A percentile compares a stretch with the other conserved stretches of the same genome.
Conservation (phyloP, 2,329 filamentous ascomycete species). For the Epichloe festucae region DNA sequence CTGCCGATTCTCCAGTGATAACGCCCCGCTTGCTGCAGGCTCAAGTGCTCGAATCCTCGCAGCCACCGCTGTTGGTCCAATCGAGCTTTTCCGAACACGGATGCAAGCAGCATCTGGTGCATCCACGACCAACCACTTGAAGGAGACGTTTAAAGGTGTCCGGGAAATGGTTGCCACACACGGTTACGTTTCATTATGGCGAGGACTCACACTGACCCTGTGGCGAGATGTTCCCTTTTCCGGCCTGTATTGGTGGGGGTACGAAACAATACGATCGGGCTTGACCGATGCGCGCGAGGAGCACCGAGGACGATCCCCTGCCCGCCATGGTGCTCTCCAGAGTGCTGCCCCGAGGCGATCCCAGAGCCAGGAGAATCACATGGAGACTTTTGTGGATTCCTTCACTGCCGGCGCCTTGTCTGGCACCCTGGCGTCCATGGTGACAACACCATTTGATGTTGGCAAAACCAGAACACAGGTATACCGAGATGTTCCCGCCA, state of each 20-base stretch:
- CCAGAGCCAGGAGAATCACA: constrained; percentile 56
- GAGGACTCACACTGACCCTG: constrained; percentile 77
- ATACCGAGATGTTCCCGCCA: constrained; percentile 40
- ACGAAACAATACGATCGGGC: constrained; percentile 65
- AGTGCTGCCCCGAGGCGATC: constrained; percentile 35
- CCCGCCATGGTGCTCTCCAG: constrained; percentile 23
- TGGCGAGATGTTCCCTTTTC: constrained; percentile 98
- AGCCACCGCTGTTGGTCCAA: constrained; percentile 71
- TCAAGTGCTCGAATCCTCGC: constrained; percentile 66
- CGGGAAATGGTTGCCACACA: constrained; percentile 64
- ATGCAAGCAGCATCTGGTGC: constrained; percentile 63
- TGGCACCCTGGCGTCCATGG: constrained; percentile 71
- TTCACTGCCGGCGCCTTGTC: constrained; percentile 77
- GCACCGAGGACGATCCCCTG: constrained; percentile 27
- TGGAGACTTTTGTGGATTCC: constrained; percentile 71
- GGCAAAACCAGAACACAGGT: constrained; percentile 94
- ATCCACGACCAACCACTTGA: constrained; percentile 55
- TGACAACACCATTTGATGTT: constrained; percentile 93
- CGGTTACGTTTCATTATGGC: constrained; percentile 77
- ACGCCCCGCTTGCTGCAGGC: constrained; percentile 70
- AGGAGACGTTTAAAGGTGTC: constrained; percentile 64
- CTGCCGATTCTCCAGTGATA: constrained; percentile 49
- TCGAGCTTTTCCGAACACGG: constrained; percentile 87
- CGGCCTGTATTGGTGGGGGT: constrained; percentile 95
- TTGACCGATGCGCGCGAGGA: constrained; percentile 57